These are phyloP conservation scores for Colletotrichum noveboracense DNA, from an alignment of 2,329 filamentous ascomycete genomes.

Conservation along the genomic window DNA sequence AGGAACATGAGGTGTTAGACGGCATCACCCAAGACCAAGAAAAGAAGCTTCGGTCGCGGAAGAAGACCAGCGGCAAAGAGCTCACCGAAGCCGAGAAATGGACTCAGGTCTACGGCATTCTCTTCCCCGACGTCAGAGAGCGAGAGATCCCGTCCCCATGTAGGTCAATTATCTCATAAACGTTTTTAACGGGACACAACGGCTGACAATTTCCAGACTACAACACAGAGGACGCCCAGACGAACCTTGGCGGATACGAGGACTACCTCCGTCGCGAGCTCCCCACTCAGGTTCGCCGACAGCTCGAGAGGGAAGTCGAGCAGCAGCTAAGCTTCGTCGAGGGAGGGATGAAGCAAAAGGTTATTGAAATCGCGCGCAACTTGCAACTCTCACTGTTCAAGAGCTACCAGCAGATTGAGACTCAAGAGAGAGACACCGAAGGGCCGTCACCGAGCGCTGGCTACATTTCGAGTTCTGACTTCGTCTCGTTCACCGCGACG, in stretches of 20 bases:
- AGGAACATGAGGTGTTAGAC: constrained; percentile 30
- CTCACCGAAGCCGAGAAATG: constrained; percentile 41
- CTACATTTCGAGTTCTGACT: neutral
- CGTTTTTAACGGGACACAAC: neutral
- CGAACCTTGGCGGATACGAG: constrained; percentile 28
- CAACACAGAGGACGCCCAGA: constrained; percentile 27
- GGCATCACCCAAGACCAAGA: constrained; percentile 42
- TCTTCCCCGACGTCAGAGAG: constrained; percentile 36
- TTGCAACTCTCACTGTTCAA: constrained; percentile 25
- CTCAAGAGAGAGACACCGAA: neutral
- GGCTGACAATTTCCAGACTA: constrained; percentile 32
- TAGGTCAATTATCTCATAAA: neutral
- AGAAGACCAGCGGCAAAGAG: constrained; percentile 33
- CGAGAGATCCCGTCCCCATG: constrained; percentile 23
- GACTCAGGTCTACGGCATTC: constrained; percentile 38
- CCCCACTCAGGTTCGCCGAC: constrained; percentile 32
- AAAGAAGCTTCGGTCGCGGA: constrained; percentile 36
- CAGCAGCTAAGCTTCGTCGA: constrained; percentile 29
- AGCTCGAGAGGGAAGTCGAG: constrained; percentile 33
- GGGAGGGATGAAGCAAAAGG: constrained; percentile 25
- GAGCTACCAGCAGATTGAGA: constrained; percentile 21
- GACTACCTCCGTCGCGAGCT: constrained; percentile 36
- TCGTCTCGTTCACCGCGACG: neutral
- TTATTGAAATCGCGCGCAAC: constrained; percentile 27
- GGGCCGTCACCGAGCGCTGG: neutral